These are phyloP conservation scores for Lichtheimia ornata DNA, from an alignment of 371 early-diverging fungal genomes.

Conservation along the genomic window DNA sequence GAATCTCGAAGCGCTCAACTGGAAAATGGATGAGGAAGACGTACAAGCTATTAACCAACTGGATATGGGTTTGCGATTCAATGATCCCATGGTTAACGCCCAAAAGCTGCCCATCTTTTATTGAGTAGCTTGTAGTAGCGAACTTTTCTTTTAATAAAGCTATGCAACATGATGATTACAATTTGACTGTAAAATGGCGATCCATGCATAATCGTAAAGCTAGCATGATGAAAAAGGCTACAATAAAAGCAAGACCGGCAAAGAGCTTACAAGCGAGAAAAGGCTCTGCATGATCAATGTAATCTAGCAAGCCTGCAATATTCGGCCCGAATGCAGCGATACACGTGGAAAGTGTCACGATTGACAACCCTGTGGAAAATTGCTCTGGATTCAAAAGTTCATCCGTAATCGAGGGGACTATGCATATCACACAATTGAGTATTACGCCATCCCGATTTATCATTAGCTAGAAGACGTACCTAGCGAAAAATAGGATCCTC, in stretches of 20 bases:
- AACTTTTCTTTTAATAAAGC: neutral
- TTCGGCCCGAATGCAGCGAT: constrained; percentile 38
- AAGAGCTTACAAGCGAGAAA: constrained; percentile 37
- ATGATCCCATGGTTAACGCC: constrained; percentile 11
- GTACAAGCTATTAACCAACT: constrained; percentile 25
- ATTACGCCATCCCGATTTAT: too few species aligned
- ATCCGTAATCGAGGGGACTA: constrained; percentile 35
- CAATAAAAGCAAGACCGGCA: constrained; percentile 27
- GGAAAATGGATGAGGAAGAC: constrained; percentile 34
- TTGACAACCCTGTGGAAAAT: constrained; percentile 29
- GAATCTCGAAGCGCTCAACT: constrained; percentile 31
- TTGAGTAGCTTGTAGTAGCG: neutral
- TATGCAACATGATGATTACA: neutral
- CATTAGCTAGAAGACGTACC: constrained; percentile 11
- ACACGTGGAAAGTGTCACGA: constrained; percentile 24
- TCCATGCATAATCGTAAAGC: neutral
- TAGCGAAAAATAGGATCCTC: constrained; percentile 39
- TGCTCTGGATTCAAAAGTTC: constrained; percentile 29
- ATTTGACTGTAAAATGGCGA: constrained; percentile 3
- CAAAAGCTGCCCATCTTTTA: constrained; percentile 23
- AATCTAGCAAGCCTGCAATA: constrained; percentile 18
- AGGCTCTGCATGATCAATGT: constrained; percentile 8
- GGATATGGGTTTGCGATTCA: constrained; percentile 23
- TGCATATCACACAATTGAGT: neutral
- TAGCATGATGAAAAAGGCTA: constrained; percentile 8